Evolutionary conservation across 495 filamentous ascomycete genomes (phyloP).

Genomic region (Trichoderma orchidacearum): DNA sequence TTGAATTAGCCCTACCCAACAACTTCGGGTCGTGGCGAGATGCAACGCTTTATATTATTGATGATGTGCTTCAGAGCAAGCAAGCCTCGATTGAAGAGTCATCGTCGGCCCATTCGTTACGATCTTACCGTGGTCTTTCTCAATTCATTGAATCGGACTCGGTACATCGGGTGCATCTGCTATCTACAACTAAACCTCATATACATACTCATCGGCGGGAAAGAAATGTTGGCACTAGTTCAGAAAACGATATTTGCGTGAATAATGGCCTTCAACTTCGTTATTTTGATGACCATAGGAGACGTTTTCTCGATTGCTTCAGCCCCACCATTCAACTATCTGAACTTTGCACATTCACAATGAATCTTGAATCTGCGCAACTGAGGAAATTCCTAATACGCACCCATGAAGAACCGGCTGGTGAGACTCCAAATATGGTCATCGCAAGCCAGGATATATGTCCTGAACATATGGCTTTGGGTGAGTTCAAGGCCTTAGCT

Average conservation of each 20-base stretch:
- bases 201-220: not conserved
- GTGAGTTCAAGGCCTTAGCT: constrained; percentile 27
- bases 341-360: not conserved
- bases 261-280: not conserved
- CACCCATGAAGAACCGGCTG: constrained; percentile 3
- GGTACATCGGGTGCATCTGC: not conserved
- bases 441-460: constrained; percentile 22
- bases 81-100: not conserved
- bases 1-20: not conserved
- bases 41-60: not conserved
- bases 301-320: not conserved
- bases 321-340: not conserved
- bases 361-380: not conserved
- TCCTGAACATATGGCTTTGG: constrained; percentile 19
- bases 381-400: constrained; percentile 16
- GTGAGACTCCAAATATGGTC: constrained; percentile 18
- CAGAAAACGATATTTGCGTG: not conserved
- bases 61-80: not conserved
- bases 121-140: not conserved
- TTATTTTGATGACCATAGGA: not conserved
- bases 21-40: not conserved
- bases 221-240: not conserved
- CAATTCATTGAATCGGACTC: not conserved
- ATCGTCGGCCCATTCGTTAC: not conserved
- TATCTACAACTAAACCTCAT: not conserved